Evolutionary conservation across 2,329 filamentous ascomycete genomes (phyloP).

Genomic region (Apiospora sp.): DNA sequence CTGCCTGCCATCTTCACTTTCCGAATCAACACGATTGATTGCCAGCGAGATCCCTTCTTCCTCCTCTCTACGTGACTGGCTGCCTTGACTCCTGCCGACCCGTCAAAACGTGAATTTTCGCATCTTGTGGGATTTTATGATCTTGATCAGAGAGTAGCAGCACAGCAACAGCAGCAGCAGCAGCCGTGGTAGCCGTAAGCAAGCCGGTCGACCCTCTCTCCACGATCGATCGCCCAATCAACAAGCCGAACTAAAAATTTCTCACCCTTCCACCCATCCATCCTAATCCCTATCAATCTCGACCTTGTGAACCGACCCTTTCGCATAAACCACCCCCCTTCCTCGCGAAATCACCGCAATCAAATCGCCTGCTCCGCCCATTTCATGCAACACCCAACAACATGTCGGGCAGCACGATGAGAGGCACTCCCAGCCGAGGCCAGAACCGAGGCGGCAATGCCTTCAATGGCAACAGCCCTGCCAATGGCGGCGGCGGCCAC

Average conservation of each 20-base stretch:
- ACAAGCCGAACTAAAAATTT: slow-evolving; percentile 18
- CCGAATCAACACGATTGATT: neutral
- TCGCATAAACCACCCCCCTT: slow-evolving; percentile 10
- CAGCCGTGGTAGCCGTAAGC: neutral
- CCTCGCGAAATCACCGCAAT: slow-evolving; percentile 30
- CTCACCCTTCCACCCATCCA: neutral
- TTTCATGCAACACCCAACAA: slow-evolving; percentile 43
- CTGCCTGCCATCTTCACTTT: slow-evolving; percentile 1
- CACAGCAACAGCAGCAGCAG: neutral
- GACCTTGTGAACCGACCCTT: neutral
- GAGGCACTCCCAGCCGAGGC: slow-evolving; percentile 72
- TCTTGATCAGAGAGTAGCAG: neutral
- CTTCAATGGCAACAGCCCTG: slow-evolving; percentile 66
- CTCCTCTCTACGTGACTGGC: neutral
- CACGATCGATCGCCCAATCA: slow-evolving; percentile 9
- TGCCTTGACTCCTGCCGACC: neutral
- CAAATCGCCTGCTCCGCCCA: slow-evolving; percentile 33
- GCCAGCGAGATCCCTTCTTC: neutral
- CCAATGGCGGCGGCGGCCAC: slow-evolving; percentile 30
- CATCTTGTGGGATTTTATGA: too few relatives aligned
- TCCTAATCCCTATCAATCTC: too few relatives aligned
- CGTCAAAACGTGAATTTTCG: neutral
- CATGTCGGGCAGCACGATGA: slow-evolving; percentile 69
- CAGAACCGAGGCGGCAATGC: slow-evolving; percentile 62
- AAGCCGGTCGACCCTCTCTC: neutral